These are phyloP conservation scores for Hymenoscyphus linearis DNA, from an alignment of 2,329 filamentous ascomycete genomes.

Conservation along the genomic window DNA sequence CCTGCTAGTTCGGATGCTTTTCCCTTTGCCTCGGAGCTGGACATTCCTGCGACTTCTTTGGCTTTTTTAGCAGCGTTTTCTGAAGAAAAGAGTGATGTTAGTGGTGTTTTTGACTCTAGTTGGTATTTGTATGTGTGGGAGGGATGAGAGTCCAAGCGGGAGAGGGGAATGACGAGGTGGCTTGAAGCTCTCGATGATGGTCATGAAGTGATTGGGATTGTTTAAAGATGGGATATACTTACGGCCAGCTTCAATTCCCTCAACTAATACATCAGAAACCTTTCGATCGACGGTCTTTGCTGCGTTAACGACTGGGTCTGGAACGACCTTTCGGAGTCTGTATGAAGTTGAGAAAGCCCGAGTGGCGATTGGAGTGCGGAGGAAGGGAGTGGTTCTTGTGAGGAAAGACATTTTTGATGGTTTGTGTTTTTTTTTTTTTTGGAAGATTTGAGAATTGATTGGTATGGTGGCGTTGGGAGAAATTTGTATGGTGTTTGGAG, in stretches of 20 bases:
- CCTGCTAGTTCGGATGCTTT: constrained; percentile 35
- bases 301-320: constrained; percentile 54
- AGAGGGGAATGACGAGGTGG: background rate
- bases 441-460: background rate
- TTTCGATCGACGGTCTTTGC: constrained; percentile 54
- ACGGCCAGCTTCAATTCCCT: constrained; percentile 56
- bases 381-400: constrained; percentile 41
- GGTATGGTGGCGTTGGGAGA: background rate
- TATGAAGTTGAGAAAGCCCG: constrained; percentile 46
- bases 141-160: background rate
- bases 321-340: constrained; percentile 42
- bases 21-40: constrained; percentile 35
- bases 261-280: constrained; percentile 56
- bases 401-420: constrained; percentile 46
- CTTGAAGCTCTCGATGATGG: background rate
- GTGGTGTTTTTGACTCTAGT: constrained; percentile 20
- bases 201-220: background rate
- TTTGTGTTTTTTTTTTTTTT: background rate
- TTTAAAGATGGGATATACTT: constrained; percentile 28
- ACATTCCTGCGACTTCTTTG: constrained; percentile 39
- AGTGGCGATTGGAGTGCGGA: constrained; percentile 32
- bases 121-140: constrained; percentile 7
- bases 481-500: background rate
- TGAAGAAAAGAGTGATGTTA: constrained; percentile 14
- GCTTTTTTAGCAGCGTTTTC: constrained; percentile 41